These are phyloP conservation scores for Paramarasmius palmivorus DNA, from an alignment of 1,284 basidiomycete species.

Conservation along the genomic window DNA sequence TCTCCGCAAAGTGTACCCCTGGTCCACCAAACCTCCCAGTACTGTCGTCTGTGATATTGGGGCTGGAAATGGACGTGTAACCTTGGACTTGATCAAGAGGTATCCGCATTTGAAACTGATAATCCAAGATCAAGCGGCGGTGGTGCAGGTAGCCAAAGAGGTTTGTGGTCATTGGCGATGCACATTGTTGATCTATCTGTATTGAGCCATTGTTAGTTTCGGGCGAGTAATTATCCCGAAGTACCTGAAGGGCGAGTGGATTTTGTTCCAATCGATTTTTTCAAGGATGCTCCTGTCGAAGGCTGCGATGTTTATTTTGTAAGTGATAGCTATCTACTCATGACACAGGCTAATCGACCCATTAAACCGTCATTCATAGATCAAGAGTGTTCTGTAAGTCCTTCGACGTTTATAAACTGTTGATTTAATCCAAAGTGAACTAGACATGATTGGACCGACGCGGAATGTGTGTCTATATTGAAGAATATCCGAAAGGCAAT, in stretches of 20 bases:
- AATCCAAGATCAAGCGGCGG: conserved; percentile 45
- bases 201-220: not conserved
- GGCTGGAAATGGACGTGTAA: conserved; percentile 42
- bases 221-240: conserved; percentile 14
- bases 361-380: conserved; percentile 2
- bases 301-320: conserved; percentile 49
- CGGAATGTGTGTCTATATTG: conserved; percentile 26
- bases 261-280: conserved; percentile 46
- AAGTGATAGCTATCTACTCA: conserved; percentile 17
- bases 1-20: conserved; percentile 38
- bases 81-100: conserved; percentile 41
- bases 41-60: conserved; percentile 50
- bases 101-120: conserved; percentile 41
- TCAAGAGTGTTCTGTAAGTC: conserved; percentile 10
- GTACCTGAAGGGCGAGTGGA: conserved; percentile 34
- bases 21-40: conserved; percentile 34
- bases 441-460: conserved; percentile 29
- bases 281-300: conserved; percentile 38
- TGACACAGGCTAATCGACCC: too few relatives aligned
- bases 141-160: conserved; percentile 34
- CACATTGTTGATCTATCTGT: too few relatives aligned
- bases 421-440: not conserved
- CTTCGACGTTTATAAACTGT: not conserved
- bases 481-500: conserved; percentile 26
- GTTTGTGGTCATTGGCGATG: too few relatives aligned